A percentile compares a stretch with the other conserved stretches of the same genome.
These are phyloP conservation scores for Mycena filopes DNA, from an alignment of 768 basidiomycete species.

Conservation along the genomic window DNA sequence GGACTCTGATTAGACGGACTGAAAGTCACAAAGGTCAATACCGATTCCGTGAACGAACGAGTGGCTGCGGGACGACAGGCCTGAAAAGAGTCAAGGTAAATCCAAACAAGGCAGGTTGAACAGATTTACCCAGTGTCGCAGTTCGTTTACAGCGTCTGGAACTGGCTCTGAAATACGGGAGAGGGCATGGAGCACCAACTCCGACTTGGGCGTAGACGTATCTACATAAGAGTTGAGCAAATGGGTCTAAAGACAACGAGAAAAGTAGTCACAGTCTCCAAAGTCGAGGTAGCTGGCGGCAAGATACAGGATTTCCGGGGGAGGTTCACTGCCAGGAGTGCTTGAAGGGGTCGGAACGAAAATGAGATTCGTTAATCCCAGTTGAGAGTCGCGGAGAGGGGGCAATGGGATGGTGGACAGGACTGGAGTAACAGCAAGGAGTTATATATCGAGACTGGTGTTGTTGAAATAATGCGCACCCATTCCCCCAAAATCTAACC, in stretches of 20 bases:
- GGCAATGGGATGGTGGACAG: conserved; percentile 56
- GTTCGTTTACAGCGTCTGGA: conserved; percentile 31
- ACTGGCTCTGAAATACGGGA: conserved; percentile 31
- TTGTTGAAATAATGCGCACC: conserved; percentile 50
- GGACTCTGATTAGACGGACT: conserved; percentile 40
- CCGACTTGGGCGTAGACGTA: conserved; percentile 50
- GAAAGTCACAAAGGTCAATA: conserved; percentile 59
- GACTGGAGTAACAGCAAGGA: conserved; percentile 40
- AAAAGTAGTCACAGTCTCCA: conserved; percentile 61
- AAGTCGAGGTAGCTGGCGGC: conserved; percentile 68
- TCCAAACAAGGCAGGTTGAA: not conserved
- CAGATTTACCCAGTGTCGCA: conserved; percentile 52
- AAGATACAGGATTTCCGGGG: conserved; percentile 53
- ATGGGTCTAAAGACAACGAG: not conserved
- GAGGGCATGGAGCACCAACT: conserved; percentile 48
- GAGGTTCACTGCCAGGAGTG: conserved; percentile 39
- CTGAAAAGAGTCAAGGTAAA: conserved; percentile 38
- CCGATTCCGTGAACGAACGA: conserved; percentile 55
- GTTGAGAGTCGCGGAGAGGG: conserved; percentile 51
- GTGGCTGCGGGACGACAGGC: conserved; percentile 43
- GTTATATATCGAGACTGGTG: not conserved
- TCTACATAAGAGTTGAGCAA: conserved; percentile 38
- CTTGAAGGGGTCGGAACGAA: conserved; percentile 55
- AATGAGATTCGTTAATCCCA: conserved; percentile 53
- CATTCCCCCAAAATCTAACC: conserved; percentile 61